These are phyloP conservation scores for Yarrowia sp. DNA, from an alignment of 805 yeast genomes.

Conservation along the genomic window DNA sequence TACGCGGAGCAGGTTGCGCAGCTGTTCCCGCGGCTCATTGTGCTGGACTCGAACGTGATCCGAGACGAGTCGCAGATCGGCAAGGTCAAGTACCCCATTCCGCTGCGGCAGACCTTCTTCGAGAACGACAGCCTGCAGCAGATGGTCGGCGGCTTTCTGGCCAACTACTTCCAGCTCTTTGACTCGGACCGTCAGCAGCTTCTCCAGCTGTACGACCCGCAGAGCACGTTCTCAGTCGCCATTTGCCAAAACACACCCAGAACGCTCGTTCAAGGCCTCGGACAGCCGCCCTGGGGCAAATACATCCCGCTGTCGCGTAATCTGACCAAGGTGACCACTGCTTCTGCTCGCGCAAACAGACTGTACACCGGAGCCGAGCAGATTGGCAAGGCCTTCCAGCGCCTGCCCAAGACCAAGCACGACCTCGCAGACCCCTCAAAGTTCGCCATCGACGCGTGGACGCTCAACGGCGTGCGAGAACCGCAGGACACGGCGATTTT, in stretches of 20 bases:
- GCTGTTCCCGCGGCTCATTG: slow-evolving; percentile 73
- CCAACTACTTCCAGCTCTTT: slow-evolving; percentile 77
- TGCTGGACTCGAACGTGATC: slow-evolving; percentile 74
- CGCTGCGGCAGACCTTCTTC: slow-evolving; percentile 66
- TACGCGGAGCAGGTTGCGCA: slow-evolving; percentile 63
- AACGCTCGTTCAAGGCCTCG: slow-evolving; percentile 29
- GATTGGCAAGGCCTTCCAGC: slow-evolving; percentile 58
- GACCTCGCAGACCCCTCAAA: slow-evolving; percentile 59
- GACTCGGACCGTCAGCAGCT: slow-evolving; percentile 73
- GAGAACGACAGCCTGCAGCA: slow-evolving; percentile 70
- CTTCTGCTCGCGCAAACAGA: slow-evolving; percentile 52
- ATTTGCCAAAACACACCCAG: slow-evolving; percentile 71
- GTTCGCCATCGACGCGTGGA: slow-evolving; percentile 74
- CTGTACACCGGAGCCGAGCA: slow-evolving; percentile 67
- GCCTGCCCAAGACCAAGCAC: slow-evolving; percentile 79
- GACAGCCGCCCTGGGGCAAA: slow-evolving; percentile 33
- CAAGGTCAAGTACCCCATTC: slow-evolving; percentile 38
- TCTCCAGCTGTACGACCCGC: slow-evolving; percentile 69
- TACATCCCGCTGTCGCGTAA: slow-evolving; percentile 78
- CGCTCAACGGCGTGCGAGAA: slow-evolving; percentile 45
- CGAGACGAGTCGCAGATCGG: slow-evolving; percentile 62
- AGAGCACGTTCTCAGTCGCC: slow-evolving; percentile 80
- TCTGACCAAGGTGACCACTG: slow-evolving; percentile 56
- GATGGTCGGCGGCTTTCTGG: slow-evolving; percentile 71
- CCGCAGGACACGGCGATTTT: slow-evolving; percentile 74